Evolutionary conservation across 2,329 filamentous ascomycete genomes (phyloP), one percentile per base, ranked within the genome.

Genomic region (Monilinia polystroma): DNA sequence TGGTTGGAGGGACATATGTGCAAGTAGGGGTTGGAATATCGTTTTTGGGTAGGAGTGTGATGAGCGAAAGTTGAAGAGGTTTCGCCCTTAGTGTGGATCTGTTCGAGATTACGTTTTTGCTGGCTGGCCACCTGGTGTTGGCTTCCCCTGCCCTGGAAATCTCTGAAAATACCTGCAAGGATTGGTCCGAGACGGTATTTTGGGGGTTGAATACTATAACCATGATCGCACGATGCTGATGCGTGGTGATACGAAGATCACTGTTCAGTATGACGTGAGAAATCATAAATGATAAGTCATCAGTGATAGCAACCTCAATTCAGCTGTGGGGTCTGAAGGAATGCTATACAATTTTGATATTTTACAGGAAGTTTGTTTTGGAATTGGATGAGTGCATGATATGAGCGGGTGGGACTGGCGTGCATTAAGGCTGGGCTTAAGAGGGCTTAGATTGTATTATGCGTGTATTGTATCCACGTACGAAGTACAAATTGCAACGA

Each of bases 1-100:
- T 18, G 55, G 68, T 52, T 87, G 85, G 85, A 80, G 84, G 73
- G 77, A 77, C 62, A 82, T 87, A 20, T 85, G 84, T 71, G 77
- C 80, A 66, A 84, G 86, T 69, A 84, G 84, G 80, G 85, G 84
- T 2, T 80, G 86, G 23, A 84, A 80, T 54, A 83, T 87, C 71
- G 83, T 87, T 41, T 85, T 87, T 78, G 85, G 85, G 4, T 66
- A 66, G 12, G n/a, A 26, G 5, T 32, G 35, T 5, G 23, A 16
- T 16, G 14, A 4, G 3, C 35, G 49, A 23, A 54, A 54, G 14
- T 26, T 1, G 12, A 51, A 47, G 4, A 29, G 11, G 29, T 14
- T 20, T 18, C 5, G n/a, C 20, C 7, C 10, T 5, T 23, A 26
- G 35, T 38, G 1, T 26, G 32, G 5, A 2, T 38, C 38, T n/a